Evolutionary conservation across 495 filamentous ascomycete genomes (phyloP).

Genomic region (Astrothelium subdiscretum): DNA sequence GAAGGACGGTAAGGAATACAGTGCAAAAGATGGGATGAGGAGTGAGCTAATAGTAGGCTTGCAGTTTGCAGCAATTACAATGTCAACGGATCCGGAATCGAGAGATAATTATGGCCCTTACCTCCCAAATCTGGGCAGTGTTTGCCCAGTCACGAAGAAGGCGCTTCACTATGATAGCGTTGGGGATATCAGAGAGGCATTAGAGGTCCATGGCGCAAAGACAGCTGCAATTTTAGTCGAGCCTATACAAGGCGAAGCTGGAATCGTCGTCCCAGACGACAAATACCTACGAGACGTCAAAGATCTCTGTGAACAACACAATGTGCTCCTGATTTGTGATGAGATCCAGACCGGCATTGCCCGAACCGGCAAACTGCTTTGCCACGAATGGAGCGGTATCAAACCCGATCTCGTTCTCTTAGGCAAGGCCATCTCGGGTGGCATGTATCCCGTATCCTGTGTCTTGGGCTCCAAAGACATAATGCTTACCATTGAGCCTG

Average conservation of each 20-base stretch:
- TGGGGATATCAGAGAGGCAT: slow-evolving; percentile 62
- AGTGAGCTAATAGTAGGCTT: slow-evolving; percentile 6
- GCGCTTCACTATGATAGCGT: slow-evolving; percentile 78
- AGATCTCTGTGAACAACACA: slow-evolving; percentile 82
- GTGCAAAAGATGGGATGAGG: background rate
- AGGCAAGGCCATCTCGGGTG: slow-evolving; percentile 94
- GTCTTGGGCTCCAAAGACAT: slow-evolving; percentile 82
- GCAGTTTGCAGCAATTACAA: slow-evolving; percentile 89
- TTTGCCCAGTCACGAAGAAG: slow-evolving; percentile 63
- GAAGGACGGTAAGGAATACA: slow-evolving; percentile 63
- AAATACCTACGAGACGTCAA: slow-evolving; percentile 76
- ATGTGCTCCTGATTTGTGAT: slow-evolving; percentile 90
- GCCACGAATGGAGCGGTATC: slow-evolving; percentile 87
- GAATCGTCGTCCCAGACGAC: slow-evolving; percentile 89
- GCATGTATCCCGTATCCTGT: slow-evolving; percentile 96
- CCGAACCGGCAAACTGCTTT: slow-evolving; percentile 84
- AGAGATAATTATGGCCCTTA: slow-evolving; percentile 96
- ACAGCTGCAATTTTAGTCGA: slow-evolving; percentile 92
- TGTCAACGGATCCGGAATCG: slow-evolving; percentile 91
- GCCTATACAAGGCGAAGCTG: slow-evolving; percentile 96
- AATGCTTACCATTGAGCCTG: slow-evolving; percentile 95
- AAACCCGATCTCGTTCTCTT: slow-evolving; percentile 91
- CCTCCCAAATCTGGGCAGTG: slow-evolving; percentile 73
- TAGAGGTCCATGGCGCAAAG: slow-evolving; percentile 69
- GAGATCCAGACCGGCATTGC: slow-evolving; percentile 99